A percentile compares a stretch with the other conserved stretches of the same genome.
Evolutionary conservation across 305 asterid species (phyloP).

Genomic region (Fraxinus xanthoxyloides): DNA sequence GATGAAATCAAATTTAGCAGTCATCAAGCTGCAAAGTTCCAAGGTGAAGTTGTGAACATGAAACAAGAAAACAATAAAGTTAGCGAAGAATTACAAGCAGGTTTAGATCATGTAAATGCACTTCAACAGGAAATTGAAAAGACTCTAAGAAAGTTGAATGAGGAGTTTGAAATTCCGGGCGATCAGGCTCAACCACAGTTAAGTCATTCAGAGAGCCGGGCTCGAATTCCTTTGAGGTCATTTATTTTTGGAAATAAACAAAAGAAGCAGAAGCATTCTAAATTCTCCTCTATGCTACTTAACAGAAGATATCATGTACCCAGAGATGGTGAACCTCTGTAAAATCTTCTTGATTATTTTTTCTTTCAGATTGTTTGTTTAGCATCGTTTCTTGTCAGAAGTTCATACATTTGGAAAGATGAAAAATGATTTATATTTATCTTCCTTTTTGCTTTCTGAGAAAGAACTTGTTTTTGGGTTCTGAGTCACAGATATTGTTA

Average conservation of each 20-base stretch:
- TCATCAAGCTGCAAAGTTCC: conserved; percentile 22
- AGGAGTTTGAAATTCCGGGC: conserved; percentile 5
- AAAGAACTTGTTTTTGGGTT: conserved; percentile 23
- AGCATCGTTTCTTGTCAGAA: background rate
- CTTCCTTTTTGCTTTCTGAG: background rate
- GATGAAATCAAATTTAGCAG: conserved; percentile 17
- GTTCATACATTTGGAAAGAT: conserved; percentile 22
- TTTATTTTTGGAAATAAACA: conserved; percentile 12
- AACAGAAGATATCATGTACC: conserved; percentile 6
- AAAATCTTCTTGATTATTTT: background rate
- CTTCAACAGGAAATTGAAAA: conserved; percentile 10
- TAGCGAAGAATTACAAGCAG: conserved; percentile 13
- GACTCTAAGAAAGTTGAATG: background rate
- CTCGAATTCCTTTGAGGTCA: conserved; percentile 18
- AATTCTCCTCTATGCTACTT: background rate
- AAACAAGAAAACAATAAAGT: conserved; percentile 16
- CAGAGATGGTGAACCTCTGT: background rate
- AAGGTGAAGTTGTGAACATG: conserved; percentile 22
- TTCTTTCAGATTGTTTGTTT: background rate
- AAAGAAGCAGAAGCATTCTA: conserved; percentile 16
- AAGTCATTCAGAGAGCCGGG: background rate
- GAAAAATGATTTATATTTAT: background rate
- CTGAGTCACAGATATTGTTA: conserved; percentile 19
- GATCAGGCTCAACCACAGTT: background rate
- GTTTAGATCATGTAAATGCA: conserved; percentile 9